Evolutionary conservation across 2,329 filamentous ascomycete genomes (phyloP), one percentile per base, ranked within the genome.

Genomic region (Trichoderma koningii): DNA sequence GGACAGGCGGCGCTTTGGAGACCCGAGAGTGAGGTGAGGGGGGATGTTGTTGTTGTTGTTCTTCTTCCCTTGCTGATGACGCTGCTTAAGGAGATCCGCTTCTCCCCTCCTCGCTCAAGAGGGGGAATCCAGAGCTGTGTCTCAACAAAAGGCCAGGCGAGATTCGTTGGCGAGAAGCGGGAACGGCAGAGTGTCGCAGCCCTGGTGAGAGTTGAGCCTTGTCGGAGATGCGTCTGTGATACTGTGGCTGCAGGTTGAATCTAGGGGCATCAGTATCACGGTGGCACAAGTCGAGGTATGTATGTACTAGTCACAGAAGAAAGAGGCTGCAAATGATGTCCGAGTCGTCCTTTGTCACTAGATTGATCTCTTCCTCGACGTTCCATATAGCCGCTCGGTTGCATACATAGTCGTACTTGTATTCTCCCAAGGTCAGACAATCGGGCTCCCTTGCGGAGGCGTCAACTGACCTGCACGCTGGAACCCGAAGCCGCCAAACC

Each of bases 401-500:
- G 52, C 52, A 44, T 38, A 45, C 45, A 45, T 44, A 55, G 42
- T 30, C 41, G 28, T 51, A 56, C 55, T 56, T 47, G 55, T 56
- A 26, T 48, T 52, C 57, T 23, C 44, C 51, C 57, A 41, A 62
- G 48, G 48, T 30, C 23, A 62, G 48, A 52, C 57, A 44, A 34
- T 63, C 53, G 60, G 60, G 60, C 60, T 63, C 60, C 60, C 60
- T 62, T 63, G 60, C 50, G 48, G 50, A 63, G 41, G 42, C 52
- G 61, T 64, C 61, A 64, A 64, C 61, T 64, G 61, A 64, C 61
- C 51, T 64, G 60, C 38, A 55, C 50, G 50, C 60, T 63, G 60
- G 60, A 55, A 63, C 60, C 60, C 60, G 48, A 55, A 63, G 47
- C 60, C 60, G 60, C 60, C 48, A 63, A 63, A 63, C 60, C 60